A percentile compares a stretch with the other conserved stretches of the same genome.
Evolutionary conservation across 805 yeast genomes (phyloP).

Genomic region (Kluyveromyces aestuarii): DNA sequence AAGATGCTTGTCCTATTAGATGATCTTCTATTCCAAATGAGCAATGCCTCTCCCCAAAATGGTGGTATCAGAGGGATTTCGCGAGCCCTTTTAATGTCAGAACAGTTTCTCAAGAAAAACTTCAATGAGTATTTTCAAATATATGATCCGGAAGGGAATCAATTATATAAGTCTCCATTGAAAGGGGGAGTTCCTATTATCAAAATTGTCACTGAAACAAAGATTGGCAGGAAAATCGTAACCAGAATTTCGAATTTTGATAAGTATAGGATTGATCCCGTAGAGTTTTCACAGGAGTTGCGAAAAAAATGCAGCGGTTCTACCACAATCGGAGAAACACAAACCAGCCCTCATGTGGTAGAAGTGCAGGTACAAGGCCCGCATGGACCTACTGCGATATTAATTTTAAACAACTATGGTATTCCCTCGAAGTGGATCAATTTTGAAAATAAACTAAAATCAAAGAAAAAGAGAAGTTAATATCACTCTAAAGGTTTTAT

Average conservation of each 20-base stretch:
- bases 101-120: conserved; percentile 33
- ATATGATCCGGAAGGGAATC: conserved; percentile 27
- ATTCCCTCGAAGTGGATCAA: conserved; percentile 58
- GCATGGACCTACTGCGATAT: conserved; percentile 57
- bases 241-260: conserved; percentile 69
- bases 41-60: conserved; percentile 10
- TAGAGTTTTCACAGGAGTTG: conserved; percentile 55
- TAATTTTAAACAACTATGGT: conserved; percentile 51
- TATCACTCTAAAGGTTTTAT: background rate
- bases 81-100: conserved; percentile 38
- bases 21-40: conserved; percentile 38
- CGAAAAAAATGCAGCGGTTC: conserved; percentile 85
- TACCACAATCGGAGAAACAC: conserved; percentile 57
- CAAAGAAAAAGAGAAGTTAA: conserved; percentile 36
- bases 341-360: conserved; percentile 38
- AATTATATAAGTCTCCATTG: conserved; percentile 36
- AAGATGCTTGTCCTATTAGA: conserved; percentile 50
- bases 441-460: conserved; percentile 51
- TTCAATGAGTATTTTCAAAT: conserved; percentile 45
- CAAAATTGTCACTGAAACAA: conserved; percentile 58
- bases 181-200: conserved; percentile 67
- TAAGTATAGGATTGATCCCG: conserved; percentile 53
- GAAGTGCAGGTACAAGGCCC: conserved; percentile 91
- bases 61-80: conserved; percentile 30
- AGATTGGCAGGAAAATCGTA: conserved; percentile 72